Percentiles rank a stretch among this genome's conserved stretches.
Conservation (phyloP, 768 basidiomycete genomes). For the Trametes gibbosa region DNA sequence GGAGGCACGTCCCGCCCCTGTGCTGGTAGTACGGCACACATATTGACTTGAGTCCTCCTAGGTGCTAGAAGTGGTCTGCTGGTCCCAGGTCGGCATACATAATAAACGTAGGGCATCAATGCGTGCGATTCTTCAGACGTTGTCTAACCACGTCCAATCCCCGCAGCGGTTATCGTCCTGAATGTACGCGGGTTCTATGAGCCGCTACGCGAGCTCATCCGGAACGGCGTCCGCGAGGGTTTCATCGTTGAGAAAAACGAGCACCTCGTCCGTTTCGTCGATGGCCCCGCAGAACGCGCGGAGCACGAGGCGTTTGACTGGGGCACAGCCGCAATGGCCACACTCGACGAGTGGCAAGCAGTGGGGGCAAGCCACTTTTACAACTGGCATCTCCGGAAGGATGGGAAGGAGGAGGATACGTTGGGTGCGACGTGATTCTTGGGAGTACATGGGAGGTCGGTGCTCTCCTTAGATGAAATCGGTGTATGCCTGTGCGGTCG, state of each 20-base stretch:
- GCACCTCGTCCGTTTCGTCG: slow-evolving; percentile 67
- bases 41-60: slow-evolving; percentile 25
- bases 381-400: slow-evolving; percentile 28
- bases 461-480: neutral
- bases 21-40: neutral
- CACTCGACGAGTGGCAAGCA: slow-evolving; percentile 57
- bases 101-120: slow-evolving; percentile 59
- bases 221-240: slow-evolving; percentile 61
- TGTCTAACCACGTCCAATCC: too few relatives aligned
- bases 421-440: slow-evolving; percentile 15
- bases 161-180: slow-evolving; percentile 75
- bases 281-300: slow-evolving; percentile 55
- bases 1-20: slow-evolving; percentile 52
- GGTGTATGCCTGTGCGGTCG: neutral
- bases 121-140: neutral
- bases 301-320: slow-evolving; percentile 70
- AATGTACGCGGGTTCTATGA: slow-evolving; percentile 85
- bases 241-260: slow-evolving; percentile 70
- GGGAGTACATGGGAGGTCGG: neutral
- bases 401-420: slow-evolving; percentile 11
- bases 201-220: slow-evolving; percentile 74
- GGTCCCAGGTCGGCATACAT: slow-evolving; percentile 91
- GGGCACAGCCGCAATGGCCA: slow-evolving; percentile 67
- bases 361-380: slow-evolving; percentile 17
- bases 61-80: slow-evolving; percentile 91